Conservation (phyloP, 1,284 basidiomycete genomes). For the Moesziomyces parantarcticus region DNA sequence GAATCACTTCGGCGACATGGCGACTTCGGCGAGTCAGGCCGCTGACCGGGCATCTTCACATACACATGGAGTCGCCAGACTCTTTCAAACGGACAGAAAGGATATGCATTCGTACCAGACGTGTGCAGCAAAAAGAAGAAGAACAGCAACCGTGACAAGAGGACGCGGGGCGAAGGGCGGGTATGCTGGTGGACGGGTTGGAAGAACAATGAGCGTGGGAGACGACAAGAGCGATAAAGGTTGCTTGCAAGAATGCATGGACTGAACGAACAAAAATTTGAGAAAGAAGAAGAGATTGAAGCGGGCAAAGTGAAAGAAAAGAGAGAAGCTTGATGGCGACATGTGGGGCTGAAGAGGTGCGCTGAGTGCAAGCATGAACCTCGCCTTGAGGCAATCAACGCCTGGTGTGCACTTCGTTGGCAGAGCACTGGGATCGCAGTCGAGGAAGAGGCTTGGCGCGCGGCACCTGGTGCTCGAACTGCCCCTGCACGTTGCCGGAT, state of each 20-base stretch:
- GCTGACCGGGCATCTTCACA: background rate
- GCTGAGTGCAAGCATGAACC: background rate
- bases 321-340: background rate
- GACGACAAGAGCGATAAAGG: background rate
- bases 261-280: background rate
- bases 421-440: constrained; percentile 37
- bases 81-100: background rate
- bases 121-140: background rate
- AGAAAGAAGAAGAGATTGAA: background rate
- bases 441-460: constrained; percentile 17
- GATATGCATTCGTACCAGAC: constrained; percentile 6
- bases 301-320: background rate
- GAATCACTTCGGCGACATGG: too few relatives aligned
- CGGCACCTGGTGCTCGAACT: constrained; percentile 22
- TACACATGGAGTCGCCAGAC: too few relatives aligned
- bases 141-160: background rate
- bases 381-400: constrained; percentile 8
- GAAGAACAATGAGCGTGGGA: background rate
- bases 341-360: background rate
- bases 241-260: too few relatives aligned
- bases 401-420: constrained; percentile 34
- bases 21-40: too few relatives aligned
- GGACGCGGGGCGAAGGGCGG: background rate
- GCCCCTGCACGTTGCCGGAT: constrained; percentile 29
- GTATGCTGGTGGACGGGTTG: background rate